These are phyloP conservation scores for Cynara cardunculus DNA, from an alignment of 129 eudicot species.

Conservation along the genomic window DNA sequence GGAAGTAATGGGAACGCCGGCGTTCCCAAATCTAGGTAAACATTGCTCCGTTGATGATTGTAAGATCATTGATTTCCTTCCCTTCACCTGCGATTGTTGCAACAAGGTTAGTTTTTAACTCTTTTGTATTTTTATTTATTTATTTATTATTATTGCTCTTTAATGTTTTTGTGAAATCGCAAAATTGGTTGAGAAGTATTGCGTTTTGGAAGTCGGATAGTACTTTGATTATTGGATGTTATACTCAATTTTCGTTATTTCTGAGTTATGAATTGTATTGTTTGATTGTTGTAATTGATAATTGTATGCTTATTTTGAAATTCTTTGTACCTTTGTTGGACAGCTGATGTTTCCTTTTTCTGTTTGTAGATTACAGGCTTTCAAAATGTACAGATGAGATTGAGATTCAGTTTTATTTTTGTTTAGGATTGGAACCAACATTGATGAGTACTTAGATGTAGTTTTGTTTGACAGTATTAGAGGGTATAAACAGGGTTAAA, in stretches of 20 bases:
- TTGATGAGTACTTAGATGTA: not conserved
- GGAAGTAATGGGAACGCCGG: conserved; percentile 83
- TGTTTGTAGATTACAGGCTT: not conserved
- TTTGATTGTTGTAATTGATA: conserved; percentile 4
- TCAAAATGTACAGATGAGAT: not conserved
- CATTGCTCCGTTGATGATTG: conserved; percentile 89
- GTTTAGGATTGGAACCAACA: not conserved
- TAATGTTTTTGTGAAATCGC: not conserved
- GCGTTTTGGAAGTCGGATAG: not conserved
- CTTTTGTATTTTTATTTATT: not conserved
- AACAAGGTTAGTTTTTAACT: conserved; percentile 38
- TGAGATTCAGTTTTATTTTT: not conserved
- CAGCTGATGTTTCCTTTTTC: not conserved
- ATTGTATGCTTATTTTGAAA: conserved; percentile 1
- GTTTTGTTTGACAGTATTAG: not conserved
- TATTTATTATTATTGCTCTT: not conserved
- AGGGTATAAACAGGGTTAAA: not conserved
- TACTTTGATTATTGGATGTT: not conserved
- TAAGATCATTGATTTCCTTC: conserved; percentile 86
- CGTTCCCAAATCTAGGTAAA: conserved; percentile 83
- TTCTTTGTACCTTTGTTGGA: no score
- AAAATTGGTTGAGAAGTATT: not conserved
- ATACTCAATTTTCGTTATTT: not conserved
- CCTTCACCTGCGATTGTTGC: conserved; percentile 97
- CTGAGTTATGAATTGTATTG: not conserved